Conservation (phyloP, 2,329 filamentous ascomycete genomes). For the Cladophialophora immunda region DNA sequence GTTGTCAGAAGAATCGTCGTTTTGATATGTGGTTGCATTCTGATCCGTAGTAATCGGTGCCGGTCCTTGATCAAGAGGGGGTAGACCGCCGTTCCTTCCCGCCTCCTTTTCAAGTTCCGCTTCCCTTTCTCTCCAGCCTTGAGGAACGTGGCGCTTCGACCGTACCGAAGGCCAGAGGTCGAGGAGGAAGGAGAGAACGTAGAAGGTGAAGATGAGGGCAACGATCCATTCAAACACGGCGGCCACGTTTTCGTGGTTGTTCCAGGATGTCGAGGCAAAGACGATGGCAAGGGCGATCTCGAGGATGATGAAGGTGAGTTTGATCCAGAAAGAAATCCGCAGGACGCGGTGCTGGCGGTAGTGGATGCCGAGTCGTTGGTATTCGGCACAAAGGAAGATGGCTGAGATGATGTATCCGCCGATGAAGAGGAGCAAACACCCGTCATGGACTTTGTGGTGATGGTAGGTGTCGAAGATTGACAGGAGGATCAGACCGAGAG, state of each 20-base stretch:
- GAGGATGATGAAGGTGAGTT: constrained; percentile 82
- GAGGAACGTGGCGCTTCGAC: constrained; percentile 61
- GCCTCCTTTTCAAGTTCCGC: constrained; percentile 27
- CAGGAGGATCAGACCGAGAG: constrained; percentile 80
- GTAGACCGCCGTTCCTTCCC: background rate
- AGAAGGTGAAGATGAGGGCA: constrained; percentile 52
- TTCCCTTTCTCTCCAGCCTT: constrained; percentile 43
- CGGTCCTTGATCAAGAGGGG: constrained; percentile 15
- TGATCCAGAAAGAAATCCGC: constrained; percentile 83
- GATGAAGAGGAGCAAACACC: constrained; percentile 84
- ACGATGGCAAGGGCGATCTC: constrained; percentile 73
- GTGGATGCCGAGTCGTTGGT: constrained; percentile 81
- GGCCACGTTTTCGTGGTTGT: constrained; percentile 66
- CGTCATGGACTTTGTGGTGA: constrained; percentile 73
- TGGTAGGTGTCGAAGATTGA: constrained; percentile 84
- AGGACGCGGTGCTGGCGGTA: constrained; percentile 77
- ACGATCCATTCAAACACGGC: constrained; percentile 78
- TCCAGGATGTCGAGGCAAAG: constrained; percentile 66
- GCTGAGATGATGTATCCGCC: constrained; percentile 84
- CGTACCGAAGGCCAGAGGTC: constrained; percentile 83
- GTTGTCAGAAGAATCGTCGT: constrained; percentile 16
- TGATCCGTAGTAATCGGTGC: constrained; percentile 31
- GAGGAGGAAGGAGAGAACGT: constrained; percentile 84
- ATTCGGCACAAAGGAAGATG: constrained; percentile 87
- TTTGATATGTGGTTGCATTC: constrained; percentile 30